phyloP scores from a whole-genome alignment of 129 eudicot species.

The Flaveria trinervia region DNA sequence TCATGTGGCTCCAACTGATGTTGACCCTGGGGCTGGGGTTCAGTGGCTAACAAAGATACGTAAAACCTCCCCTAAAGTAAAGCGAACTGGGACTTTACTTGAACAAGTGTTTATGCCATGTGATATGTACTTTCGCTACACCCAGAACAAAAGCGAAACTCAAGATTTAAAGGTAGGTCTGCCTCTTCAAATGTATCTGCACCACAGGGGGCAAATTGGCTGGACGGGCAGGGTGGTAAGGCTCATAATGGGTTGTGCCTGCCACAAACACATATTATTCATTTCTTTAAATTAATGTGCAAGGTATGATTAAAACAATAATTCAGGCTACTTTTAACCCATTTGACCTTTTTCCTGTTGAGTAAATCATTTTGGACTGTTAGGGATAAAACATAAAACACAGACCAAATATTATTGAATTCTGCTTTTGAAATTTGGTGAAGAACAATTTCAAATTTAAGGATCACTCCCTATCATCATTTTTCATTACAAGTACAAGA shows the following conservation, averaged over 20 bases:
- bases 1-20: conserved; percentile 99
- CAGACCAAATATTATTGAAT: not conserved
- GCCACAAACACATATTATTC: not conserved
- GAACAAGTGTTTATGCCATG: conserved; percentile 96
- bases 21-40: conserved; percentile 97
- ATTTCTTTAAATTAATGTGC: not conserved
- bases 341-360: not conserved
- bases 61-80: conserved; percentile 87
- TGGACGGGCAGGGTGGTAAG: not conserved
- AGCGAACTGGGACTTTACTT: conserved; percentile 92
- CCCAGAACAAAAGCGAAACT: conserved; percentile 87
- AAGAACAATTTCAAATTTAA: conserved; percentile 4
- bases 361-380: not conserved
- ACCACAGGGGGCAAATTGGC: not conserved
- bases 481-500: conserved; percentile 16
- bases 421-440: not conserved
- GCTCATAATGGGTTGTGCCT: not conserved
- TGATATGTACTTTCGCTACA: conserved; percentile 85
- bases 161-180: conserved; percentile 67
- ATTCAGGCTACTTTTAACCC: not conserved
- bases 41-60: conserved; percentile 93
- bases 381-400: not conserved
- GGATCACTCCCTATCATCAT: not conserved
- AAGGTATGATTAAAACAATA: not conserved
- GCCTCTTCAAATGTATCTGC: not conserved